These are phyloP conservation scores for Pseudopithomyces maydicus DNA, from an alignment of 2,329 filamentous ascomycete genomes.

Conservation along the genomic window DNA sequence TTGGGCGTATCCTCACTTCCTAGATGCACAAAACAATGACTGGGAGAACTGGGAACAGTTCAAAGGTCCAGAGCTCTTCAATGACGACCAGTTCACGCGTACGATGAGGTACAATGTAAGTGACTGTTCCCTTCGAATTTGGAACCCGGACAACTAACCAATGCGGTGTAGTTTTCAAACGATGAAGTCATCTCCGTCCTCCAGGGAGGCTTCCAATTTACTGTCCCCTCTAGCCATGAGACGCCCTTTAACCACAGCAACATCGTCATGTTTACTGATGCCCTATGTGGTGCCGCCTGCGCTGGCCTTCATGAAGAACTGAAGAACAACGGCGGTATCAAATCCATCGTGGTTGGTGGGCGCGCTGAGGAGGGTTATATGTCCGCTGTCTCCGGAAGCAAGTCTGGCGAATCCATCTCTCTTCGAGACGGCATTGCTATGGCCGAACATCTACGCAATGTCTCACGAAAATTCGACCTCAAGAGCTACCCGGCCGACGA, in stretches of 20 bases:
- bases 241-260: conserved; percentile 45
- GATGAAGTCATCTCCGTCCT: conserved; percentile 21
- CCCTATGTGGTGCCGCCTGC: conserved; percentile 64
- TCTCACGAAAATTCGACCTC: conserved; percentile 14
- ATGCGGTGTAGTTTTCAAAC: conserved; percentile 23
- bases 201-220: conserved; percentile 19
- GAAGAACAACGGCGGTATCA: conserved; percentile 56
- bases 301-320: conserved; percentile 61
- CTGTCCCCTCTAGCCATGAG: conserved; percentile 22
- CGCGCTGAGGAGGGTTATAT: conserved; percentile 59
- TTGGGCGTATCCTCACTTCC: conserved; percentile 31
- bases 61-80: conserved; percentile 45
- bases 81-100: conserved; percentile 46
- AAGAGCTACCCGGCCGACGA: conserved; percentile 12
- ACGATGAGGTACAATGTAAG: conserved; percentile 39
- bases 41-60: conserved; percentile 52
- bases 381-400: conserved; percentile 65
- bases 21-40: conserved; percentile 29
- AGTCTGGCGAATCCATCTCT: conserved; percentile 52
- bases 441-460: conserved; percentile 22
- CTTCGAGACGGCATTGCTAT: conserved; percentile 20
- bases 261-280: conserved; percentile 56
- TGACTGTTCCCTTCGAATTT: neutral
- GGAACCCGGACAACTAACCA: neutral
- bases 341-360: conserved; percentile 63